A percentile compares a stretch with the other conserved stretches of the same genome.
Conservation (phyloP, 2,329 filamentous ascomycete species). For the Ophiostoma australiae region DNA sequence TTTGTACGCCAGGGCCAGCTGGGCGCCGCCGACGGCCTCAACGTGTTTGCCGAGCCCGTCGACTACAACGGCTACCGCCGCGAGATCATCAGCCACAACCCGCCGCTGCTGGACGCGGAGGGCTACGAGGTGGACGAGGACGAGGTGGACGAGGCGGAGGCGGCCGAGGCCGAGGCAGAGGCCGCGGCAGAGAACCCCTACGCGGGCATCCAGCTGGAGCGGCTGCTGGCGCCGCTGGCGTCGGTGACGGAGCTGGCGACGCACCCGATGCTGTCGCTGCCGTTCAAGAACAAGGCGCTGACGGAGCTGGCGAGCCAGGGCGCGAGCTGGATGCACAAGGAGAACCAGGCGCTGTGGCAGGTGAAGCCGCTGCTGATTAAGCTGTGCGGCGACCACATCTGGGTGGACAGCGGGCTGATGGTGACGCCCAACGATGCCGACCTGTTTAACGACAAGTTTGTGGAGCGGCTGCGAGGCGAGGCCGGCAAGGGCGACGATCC, state of each 20-base stretch:
- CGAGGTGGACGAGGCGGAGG: conserved; percentile 59
- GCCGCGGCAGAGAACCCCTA: conserved; percentile 72
- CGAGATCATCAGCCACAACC: conserved; percentile 69
- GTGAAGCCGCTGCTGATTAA: conserved; percentile 69
- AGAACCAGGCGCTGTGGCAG: conserved; percentile 66
- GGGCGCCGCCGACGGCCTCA: conserved; percentile 59
- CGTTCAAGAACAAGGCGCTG: conserved; percentile 69
- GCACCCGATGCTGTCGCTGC: conserved; percentile 68
- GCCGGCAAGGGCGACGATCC: background rate
- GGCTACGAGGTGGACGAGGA: conserved; percentile 71
- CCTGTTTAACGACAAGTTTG: conserved; percentile 48
- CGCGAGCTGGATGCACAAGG: conserved; percentile 66
- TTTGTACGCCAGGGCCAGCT: conserved; percentile 67
- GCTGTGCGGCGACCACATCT: conserved; percentile 69
- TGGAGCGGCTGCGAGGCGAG: conserved; percentile 32
- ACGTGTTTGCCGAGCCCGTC: conserved; percentile 58
- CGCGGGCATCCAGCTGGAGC: conserved; percentile 63
- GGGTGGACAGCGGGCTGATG: conserved; percentile 58
- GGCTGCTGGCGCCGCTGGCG: conserved; percentile 70
- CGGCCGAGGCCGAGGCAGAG: conserved; percentile 55
- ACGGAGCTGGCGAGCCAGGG: conserved; percentile 66
- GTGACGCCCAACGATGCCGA: conserved; percentile 52
- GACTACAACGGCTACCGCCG: conserved; percentile 69
- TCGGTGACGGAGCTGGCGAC: conserved; percentile 67
- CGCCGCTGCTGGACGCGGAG: conserved; percentile 68